Base-by-base conservation (phyloP, 345 rosid genomes). In the Pugionium cornutum region DNA sequence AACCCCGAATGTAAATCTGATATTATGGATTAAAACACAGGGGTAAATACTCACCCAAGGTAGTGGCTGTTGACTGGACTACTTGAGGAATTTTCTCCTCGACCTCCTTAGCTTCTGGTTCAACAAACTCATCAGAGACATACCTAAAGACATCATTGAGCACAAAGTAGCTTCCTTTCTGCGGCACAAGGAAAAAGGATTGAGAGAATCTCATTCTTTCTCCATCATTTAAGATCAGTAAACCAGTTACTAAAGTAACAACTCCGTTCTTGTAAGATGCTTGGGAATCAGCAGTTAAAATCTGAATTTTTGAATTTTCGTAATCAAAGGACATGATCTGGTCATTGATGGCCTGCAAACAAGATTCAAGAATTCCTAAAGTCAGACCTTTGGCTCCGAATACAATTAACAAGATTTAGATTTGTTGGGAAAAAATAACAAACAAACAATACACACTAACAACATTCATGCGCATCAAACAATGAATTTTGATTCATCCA, bases 171-270 rank as follows among this genome's bases (percentile, higher is more conserved):
- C 96, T 84, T 57, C 64, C 69, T 28, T 76, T 75, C 73, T 87
- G 90, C 2, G 92, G 95, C 29, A 89, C 98, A 31, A 92, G 83
- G 76, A 92, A 92, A 77, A 92, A 89, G 1, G 84, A 78, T 41
- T 87, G 96, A 3, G 84, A 68, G 69, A 18, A 89, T 70, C 78
- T 87, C 77, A 76, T 84, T 40, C 70, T 76, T 53, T 69, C 53
- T 29, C 76, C 51, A 7, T 83, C 84, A 68, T 81, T 79, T 43
- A 79, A 86, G 5, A 76, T 81, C 62, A 91, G 75, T 55, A 68
- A 76, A 57, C 98, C 95, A 11, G 92, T 18, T 18, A 18, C 18
- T 18, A 18, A 18, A 64, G 89, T 91, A 42, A 80, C 67, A 56
- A 89, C 82, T n/a, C 95, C 92, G 3, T 75, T 68, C 39, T 73